Percentiles rank a stretch among this genome's conserved stretches.
Conservation (phyloP, 2,329 filamentous ascomycete genomes). For the Graphilbum ipis-grandicollis region DNA sequence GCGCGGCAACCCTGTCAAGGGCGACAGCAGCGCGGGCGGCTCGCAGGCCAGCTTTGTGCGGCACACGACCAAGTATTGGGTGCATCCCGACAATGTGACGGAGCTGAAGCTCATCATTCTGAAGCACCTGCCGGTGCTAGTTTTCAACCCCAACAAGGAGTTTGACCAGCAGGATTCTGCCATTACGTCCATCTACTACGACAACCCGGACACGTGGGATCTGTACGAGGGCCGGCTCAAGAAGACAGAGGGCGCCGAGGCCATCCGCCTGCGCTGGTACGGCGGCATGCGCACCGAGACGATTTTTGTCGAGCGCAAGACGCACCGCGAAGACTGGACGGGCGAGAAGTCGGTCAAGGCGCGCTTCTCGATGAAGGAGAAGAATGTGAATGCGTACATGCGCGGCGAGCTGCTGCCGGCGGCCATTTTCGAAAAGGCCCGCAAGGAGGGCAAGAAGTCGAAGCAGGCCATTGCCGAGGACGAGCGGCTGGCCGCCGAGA, state of each 20-base stretch:
- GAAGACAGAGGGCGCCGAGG: slow-evolving; percentile 95
- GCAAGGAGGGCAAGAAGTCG: slow-evolving; percentile 87
- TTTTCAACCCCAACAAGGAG: slow-evolving; percentile 95
- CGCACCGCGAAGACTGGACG: slow-evolving; percentile 97
- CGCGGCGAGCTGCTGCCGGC: slow-evolving; percentile 68
- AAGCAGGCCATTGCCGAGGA: slow-evolving; percentile 82
- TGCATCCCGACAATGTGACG: slow-evolving; percentile 94
- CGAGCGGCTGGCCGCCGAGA: slow-evolving; percentile 74
- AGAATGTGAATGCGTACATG: slow-evolving; percentile 87
- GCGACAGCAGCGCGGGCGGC: slow-evolving; percentile 81
- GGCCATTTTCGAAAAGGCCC: slow-evolving; percentile 88
- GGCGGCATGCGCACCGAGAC: slow-evolving; percentile 90
- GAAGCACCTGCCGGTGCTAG: slow-evolving; percentile 90
- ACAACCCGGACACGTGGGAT: slow-evolving; percentile 88
- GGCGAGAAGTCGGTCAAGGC: slow-evolving; percentile 98
- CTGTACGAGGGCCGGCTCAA: slow-evolving; percentile 87
- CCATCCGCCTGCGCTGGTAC: slow-evolving; percentile 92
- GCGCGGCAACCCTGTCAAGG: slow-evolving; percentile 78
- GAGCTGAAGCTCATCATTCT: slow-evolving; percentile 95
- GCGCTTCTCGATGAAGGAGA: slow-evolving; percentile 87
- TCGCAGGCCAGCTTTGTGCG: slow-evolving; percentile 89
- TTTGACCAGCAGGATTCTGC: slow-evolving; percentile 82
- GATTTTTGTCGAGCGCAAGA: slow-evolving; percentile 95
- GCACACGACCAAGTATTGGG: slow-evolving; percentile 98
- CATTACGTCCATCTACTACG: slow-evolving; percentile 97